A percentile compares a stretch with the other conserved stretches of the same genome.
Evolutionary conservation across 2,329 filamentous ascomycete genomes (phyloP).

Genomic region (Ceratocystis albifundus): DNA sequence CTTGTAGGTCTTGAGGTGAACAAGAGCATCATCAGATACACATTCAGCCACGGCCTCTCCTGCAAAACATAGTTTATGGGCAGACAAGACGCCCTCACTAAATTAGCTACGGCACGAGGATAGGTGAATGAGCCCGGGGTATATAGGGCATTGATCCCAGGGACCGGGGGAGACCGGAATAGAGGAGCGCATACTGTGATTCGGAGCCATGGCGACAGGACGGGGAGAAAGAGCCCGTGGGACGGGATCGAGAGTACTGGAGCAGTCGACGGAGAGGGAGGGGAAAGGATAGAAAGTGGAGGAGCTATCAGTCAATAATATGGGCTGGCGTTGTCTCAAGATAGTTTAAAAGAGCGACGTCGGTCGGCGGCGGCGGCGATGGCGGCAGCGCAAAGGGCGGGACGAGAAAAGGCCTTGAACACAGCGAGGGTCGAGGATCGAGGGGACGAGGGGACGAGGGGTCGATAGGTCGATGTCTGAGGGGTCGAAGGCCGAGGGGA

Average conservation of each 20-base stretch:
- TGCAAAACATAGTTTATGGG: constrained; percentile 23
- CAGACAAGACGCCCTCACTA: constrained; percentile 8
- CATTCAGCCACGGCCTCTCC: constrained; percentile 52
- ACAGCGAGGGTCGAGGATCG: too few relatives aligned
- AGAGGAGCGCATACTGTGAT: constrained; percentile 20
- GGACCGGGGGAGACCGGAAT: not conserved
- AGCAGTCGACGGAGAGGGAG: not conserved
- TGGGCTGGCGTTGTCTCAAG: too few relatives aligned
- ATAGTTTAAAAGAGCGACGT: too few relatives aligned
- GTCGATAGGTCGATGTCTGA: too few relatives aligned
- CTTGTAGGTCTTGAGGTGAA: constrained; percentile 90
- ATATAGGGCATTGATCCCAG: not conserved
- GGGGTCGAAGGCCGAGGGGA: not conserved
- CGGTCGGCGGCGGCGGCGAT: too few relatives aligned
- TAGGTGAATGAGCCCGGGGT: not conserved
- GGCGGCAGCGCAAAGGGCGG: too few relatives aligned
- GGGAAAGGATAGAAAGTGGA: not conserved
- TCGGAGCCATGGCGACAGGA: constrained; percentile 21
- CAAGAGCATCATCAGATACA: constrained; percentile 79
- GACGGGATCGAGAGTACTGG: not conserved
- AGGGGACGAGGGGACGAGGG: too few relatives aligned
- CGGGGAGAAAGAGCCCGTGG: not conserved
- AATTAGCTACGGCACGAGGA: not conserved
- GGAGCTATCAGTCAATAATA: not conserved
- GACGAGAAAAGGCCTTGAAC: too few relatives aligned